Conservation (phyloP, 2,329 filamentous ascomycete species). For the Cladosporium phlei region DNA sequence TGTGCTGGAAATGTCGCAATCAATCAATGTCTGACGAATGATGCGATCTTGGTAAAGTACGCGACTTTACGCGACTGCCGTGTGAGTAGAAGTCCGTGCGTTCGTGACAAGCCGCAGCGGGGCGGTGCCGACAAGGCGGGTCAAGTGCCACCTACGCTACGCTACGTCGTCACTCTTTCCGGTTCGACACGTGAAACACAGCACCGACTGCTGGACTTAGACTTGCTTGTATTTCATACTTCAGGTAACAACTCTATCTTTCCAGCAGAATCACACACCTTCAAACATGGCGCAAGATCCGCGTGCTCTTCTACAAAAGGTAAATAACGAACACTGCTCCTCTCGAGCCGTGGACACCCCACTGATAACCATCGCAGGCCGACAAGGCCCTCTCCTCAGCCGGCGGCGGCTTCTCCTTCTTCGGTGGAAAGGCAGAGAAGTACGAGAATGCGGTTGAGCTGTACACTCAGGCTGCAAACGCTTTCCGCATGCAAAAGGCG, state of each 20-base stretch:
- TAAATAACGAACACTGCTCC: constrained; percentile 33
- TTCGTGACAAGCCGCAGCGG: no score
- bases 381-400: constrained; percentile 76
- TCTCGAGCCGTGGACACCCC: constrained; percentile 1
- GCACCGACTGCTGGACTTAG: no score
- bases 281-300: constrained; percentile 51
- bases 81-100: no score
- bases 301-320: constrained; percentile 73
- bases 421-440: constrained; percentile 81
- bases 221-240: no score
- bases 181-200: constrained; percentile 6
- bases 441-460: constrained; percentile 84
- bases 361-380: constrained; percentile 55
- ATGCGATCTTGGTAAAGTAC: no score
- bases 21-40: no score
- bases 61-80: no score
- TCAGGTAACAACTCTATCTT: neutral
- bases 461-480: constrained; percentile 84
- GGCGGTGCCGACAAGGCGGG: no score
- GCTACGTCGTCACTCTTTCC: no score
- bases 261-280: neutral
- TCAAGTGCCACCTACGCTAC: no score
- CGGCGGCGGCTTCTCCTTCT: constrained; percentile 78
- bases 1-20: no score
- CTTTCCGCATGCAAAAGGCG: constrained; percentile 81